Evolutionary conservation across 2,329 filamentous ascomycete species (phyloP).

Genomic region (Diplocarpon rosae): DNA sequence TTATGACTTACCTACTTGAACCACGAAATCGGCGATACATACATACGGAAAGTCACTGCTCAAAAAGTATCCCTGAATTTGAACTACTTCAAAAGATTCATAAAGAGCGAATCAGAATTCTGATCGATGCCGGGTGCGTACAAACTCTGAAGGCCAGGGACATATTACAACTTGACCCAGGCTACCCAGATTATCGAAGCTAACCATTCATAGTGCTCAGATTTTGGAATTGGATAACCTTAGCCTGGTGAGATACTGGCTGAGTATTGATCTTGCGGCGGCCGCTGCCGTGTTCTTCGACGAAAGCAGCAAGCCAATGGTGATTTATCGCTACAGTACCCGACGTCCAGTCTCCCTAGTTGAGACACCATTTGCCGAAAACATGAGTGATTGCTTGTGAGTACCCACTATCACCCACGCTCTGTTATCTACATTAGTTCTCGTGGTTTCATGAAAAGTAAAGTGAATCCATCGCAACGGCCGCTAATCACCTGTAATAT

Average conservation of each 20-base stretch:
- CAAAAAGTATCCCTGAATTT: conserved; percentile 34
- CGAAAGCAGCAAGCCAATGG: conserved; percentile 9
- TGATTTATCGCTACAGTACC: conserved; percentile 12
- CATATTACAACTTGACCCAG: no score
- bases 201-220: conserved; percentile 31
- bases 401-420: no score
- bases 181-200: no score
- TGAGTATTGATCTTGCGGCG: conserved; percentile 11
- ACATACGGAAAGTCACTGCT: conserved; percentile 32
- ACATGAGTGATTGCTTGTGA: conserved; percentile 13
- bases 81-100: conserved; percentile 34
- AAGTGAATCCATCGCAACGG: no score
- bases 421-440: no score
- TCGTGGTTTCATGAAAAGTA: no score
- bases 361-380: conserved; percentile 16
- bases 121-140: conserved; percentile 47
- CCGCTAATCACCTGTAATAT: no score
- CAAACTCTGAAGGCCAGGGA: no score
- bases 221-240: conserved; percentile 48
- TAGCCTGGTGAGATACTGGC: conserved; percentile 15
- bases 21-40: conserved; percentile 38
- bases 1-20: conserved; percentile 46
- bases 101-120: conserved; percentile 33
- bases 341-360: conserved; percentile 12
- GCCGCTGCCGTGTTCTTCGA: conserved; percentile 14